Conservation (phyloP, 495 filamentous ascomycete species). For the Neurospora tetrasperma region DNA sequence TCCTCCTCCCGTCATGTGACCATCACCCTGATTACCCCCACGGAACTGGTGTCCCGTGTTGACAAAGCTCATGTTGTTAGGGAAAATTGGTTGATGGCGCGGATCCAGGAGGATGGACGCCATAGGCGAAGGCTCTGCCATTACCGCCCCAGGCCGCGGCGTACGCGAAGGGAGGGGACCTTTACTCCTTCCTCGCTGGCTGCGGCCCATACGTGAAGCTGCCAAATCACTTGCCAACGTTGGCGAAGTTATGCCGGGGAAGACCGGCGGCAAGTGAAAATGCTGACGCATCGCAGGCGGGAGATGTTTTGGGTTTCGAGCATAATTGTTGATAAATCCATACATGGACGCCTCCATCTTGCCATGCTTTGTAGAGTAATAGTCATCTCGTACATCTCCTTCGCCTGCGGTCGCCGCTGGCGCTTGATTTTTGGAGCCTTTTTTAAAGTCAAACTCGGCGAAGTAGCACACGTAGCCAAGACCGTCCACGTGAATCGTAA, state of each 20-base stretch:
- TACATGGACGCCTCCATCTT: slow-evolving; percentile 96
- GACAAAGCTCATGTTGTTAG: slow-evolving; percentile 28
- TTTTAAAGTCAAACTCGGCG: slow-evolving; percentile 96
- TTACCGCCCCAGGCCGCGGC: slow-evolving; percentile 23
- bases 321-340: slow-evolving; percentile 87
- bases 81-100: slow-evolving; percentile 58
- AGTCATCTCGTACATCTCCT: slow-evolving; percentile 70
- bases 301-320: slow-evolving; percentile 48
- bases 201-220: slow-evolving; percentile 38
- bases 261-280: slow-evolving; percentile 71
- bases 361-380: slow-evolving; percentile 87
- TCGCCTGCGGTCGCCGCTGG: slow-evolving; percentile 20
- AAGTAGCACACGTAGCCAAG: slow-evolving; percentile 94
- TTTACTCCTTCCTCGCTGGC: slow-evolving; percentile 28
- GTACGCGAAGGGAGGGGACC: slow-evolving; percentile 13
- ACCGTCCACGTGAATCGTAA: slow-evolving; percentile 93
- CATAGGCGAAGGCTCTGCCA: slow-evolving; percentile 43
- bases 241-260: slow-evolving; percentile 60
- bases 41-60: slow-evolving; percentile 30
- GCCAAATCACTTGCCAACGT: slow-evolving; percentile 46
- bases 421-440: slow-evolving; percentile 49
- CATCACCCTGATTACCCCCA: slow-evolving; percentile 29
- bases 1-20: slow-evolving; percentile 41
- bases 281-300: slow-evolving; percentile 41
- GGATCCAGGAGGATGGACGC: slow-evolving; percentile 75